phyloP scores from a whole-genome alignment of 2,329 filamentous ascomycete species.

The Sarocladium oryzae region DNA sequence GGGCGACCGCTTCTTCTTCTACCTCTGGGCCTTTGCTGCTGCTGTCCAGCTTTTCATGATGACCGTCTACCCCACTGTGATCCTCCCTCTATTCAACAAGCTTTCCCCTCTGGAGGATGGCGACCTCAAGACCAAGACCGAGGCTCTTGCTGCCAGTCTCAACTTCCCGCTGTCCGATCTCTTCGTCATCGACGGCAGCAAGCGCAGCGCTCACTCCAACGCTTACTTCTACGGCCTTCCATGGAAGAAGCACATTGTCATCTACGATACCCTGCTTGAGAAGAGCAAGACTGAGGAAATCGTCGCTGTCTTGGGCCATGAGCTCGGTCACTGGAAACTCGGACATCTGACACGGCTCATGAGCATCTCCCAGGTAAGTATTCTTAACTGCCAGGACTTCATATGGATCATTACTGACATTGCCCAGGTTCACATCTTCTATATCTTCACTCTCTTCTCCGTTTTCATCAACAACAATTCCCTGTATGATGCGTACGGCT shows the following conservation, averaged over 20 bases:
- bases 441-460: conserved; percentile 93
- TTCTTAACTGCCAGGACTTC: conserved; percentile 5
- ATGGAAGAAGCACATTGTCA: conserved; percentile 99
- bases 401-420: background rate
- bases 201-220: conserved; percentile 81
- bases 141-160: conserved; percentile 73
- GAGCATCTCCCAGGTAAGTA: conserved; percentile 69
- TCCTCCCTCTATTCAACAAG: conserved; percentile 97
- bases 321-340: conserved; percentile 94
- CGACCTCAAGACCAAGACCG: conserved; percentile 79
- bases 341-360: conserved; percentile 92
- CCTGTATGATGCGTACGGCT: conserved; percentile 87
- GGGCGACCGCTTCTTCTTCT: conserved; percentile 93
- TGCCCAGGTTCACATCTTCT: conserved; percentile 79
- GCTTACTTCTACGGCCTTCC: conserved; percentile 95
- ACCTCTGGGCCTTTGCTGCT: conserved; percentile 89
- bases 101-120: conserved; percentile 86
- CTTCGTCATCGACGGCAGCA: conserved; percentile 90
- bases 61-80: conserved; percentile 90
- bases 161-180: conserved; percentile 90
- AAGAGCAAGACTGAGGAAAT: conserved; percentile 91
- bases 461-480: conserved; percentile 95
- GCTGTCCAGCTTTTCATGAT: conserved; percentile 90
- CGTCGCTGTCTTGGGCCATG: conserved; percentile 88
- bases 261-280: conserved; percentile 95